A percentile compares a stretch with the other conserved stretches of the same genome.
Conservation (phyloP, 371 early-diverging fungal genomes). For the Sporodiniella umbellata region DNA sequence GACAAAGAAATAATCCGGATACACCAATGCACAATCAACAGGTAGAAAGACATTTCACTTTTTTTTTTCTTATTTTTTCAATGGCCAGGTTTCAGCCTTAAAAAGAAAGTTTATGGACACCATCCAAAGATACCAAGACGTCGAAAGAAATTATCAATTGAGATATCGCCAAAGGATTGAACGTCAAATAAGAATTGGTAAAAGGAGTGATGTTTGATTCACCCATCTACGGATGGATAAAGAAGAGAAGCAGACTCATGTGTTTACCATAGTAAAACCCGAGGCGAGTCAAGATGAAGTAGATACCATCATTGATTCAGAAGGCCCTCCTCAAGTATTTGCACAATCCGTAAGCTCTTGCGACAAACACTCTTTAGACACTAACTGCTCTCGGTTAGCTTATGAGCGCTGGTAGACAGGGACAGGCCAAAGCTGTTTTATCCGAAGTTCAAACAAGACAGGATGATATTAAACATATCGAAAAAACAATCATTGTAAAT, state of each 20-base stretch:
- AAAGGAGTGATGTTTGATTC: background rate
- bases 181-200: constrained; percentile 76
- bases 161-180: constrained; percentile 78
- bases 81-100: constrained; percentile 17
- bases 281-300: constrained; percentile 76
- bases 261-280: constrained; percentile 72
- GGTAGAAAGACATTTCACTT: constrained; percentile 20
- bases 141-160: constrained; percentile 71
- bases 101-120: constrained; percentile 73
- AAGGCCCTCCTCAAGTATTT: constrained; percentile 69
- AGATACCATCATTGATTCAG: constrained; percentile 67
- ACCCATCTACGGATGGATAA: too few species aligned
- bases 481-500: constrained; percentile 68
- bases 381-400: too few species aligned
- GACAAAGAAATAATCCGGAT: constrained; percentile 22
- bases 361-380: too few species aligned
- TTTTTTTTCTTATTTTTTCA: too few species aligned
- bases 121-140: constrained; percentile 73
- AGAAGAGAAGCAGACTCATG: too few species aligned
- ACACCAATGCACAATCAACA: constrained; percentile 32
- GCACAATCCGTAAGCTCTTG: constrained; percentile 75
- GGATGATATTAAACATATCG: constrained; percentile 79
- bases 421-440: constrained; percentile 73
- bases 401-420: constrained; percentile 62
- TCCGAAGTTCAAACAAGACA: constrained; percentile 78